Percentiles rank a stretch among this genome's conserved stretches.
These are phyloP conservation scores for Penicillium bovifimosum DNA, from an alignment of 495 filamentous ascomycete genomes.

Conservation along the genomic window DNA sequence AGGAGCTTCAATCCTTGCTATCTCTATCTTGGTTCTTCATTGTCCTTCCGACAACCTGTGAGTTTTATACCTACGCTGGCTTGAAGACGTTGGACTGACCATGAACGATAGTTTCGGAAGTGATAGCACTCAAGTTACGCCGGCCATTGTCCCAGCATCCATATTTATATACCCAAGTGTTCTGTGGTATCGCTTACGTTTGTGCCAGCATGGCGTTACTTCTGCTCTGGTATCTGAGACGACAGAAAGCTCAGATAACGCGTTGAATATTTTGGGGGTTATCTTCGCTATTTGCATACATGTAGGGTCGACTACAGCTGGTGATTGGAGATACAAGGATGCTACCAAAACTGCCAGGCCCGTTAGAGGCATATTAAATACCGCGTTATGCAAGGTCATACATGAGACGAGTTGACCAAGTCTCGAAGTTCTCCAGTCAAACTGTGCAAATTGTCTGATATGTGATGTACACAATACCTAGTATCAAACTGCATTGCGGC, in stretches of 20 bases:
- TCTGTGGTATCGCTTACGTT: neutral
- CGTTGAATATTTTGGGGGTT: too few species aligned
- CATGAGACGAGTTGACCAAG: too few species aligned
- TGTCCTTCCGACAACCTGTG: neutral
- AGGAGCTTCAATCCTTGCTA: neutral
- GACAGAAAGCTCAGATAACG: neutral
- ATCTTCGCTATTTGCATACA: too few species aligned
- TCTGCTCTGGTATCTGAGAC: neutral
- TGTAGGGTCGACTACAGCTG: too few species aligned
- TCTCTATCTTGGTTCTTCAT: neutral
- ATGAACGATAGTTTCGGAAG: neutral
- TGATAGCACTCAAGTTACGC: neutral
- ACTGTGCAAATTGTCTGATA: too few species aligned
- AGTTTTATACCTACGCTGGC: neutral
- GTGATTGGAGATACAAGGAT: too few species aligned
- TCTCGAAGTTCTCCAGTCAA: too few species aligned
- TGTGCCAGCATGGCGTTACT: neutral
- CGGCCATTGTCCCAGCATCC: neutral
- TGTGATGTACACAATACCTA: too few species aligned
- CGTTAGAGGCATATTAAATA: too few species aligned
- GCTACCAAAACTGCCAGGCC: too few species aligned
- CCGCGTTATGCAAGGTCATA: too few species aligned
- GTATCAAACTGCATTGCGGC: too few species aligned
- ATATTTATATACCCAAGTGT: neutral
- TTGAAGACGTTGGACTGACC: neutral